These are phyloP conservation scores for Paspalum notatum DNA, from an alignment of 176 grass and related monocot species.

Conservation along the genomic window DNA sequence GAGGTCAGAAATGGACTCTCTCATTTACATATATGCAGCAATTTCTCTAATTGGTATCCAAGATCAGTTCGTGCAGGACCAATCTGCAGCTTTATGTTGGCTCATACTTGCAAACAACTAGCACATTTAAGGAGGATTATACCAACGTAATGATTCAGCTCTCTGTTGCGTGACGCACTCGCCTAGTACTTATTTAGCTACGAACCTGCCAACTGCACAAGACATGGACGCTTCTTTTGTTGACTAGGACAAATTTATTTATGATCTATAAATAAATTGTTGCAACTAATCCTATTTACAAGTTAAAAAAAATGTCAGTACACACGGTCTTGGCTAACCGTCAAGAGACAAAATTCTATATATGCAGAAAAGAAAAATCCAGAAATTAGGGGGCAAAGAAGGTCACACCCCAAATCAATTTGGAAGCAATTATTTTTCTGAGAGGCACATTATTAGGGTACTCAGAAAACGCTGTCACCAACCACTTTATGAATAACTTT, in stretches of 20 bases:
- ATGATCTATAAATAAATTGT: background rate
- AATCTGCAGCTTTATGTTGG: background rate
- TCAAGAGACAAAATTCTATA: background rate
- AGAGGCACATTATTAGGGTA: background rate
- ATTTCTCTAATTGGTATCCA: background rate
- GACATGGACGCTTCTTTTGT: conserved; percentile 11
- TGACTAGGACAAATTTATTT: conserved; percentile 1
- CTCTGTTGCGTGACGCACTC: conserved; percentile 29
- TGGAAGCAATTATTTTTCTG: background rate
- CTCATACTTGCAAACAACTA: background rate
- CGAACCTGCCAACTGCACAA: conserved; percentile 10
- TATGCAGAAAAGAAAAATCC: background rate
- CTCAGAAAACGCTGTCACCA: conserved; percentile 8
- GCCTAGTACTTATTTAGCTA: background rate
- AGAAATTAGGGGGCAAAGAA: background rate
- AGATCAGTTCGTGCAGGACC: background rate
- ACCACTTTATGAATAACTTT: conserved; percentile 10
- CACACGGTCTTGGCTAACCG: background rate
- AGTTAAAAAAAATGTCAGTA: background rate
- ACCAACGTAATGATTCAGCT: background rate
- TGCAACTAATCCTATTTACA: background rate
- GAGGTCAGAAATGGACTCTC: background rate
- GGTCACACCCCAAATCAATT: background rate
- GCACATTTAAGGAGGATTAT: background rate
- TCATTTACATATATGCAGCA: background rate